Percentiles rank a stretch among this genome's conserved stretches.
These are phyloP conservation scores for Solanum arcanum DNA, from an alignment of 257 asterid species.

Conservation along the genomic window DNA sequence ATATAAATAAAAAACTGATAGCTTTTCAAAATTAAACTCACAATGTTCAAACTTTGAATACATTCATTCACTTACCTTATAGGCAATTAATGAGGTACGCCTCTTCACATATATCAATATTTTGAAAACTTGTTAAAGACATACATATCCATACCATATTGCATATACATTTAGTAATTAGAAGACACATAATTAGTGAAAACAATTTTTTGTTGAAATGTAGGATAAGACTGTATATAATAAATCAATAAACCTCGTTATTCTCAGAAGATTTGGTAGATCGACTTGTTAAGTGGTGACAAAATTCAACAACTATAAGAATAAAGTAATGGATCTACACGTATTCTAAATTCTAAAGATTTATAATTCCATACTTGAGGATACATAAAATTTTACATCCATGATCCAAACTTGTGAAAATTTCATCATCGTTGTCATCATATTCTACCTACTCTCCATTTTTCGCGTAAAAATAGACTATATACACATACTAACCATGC, in stretches of 20 bases:
- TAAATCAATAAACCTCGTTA: too few species aligned
- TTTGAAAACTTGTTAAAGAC: not conserved
- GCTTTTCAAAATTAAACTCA: not conserved
- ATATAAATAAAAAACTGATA: too few species aligned
- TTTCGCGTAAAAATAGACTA: not conserved
- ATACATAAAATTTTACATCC: not conserved
- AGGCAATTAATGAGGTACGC: not conserved
- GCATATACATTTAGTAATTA: too few species aligned
- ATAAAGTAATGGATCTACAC: too few species aligned
- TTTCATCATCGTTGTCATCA: not conserved
- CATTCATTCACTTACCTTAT: not conserved
- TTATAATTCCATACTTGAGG: not conserved
- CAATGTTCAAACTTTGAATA: too few species aligned
- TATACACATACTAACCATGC: constrained; percentile 6
- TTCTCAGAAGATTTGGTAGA: too few species aligned
- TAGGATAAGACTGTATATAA: too few species aligned
- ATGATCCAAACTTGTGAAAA: not conserved
- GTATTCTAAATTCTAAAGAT: not conserved
- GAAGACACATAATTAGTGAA: too few species aligned
- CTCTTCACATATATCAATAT: not conserved
- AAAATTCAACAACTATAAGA: too few species aligned
- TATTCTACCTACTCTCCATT: not conserved
- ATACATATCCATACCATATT: too few species aligned
- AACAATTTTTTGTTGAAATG: too few species aligned
- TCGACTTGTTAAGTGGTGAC: too few species aligned